Base-by-base conservation (phyloP, 495 filamentous ascomycete genomes). In the Bombardia bombarda region DNA sequence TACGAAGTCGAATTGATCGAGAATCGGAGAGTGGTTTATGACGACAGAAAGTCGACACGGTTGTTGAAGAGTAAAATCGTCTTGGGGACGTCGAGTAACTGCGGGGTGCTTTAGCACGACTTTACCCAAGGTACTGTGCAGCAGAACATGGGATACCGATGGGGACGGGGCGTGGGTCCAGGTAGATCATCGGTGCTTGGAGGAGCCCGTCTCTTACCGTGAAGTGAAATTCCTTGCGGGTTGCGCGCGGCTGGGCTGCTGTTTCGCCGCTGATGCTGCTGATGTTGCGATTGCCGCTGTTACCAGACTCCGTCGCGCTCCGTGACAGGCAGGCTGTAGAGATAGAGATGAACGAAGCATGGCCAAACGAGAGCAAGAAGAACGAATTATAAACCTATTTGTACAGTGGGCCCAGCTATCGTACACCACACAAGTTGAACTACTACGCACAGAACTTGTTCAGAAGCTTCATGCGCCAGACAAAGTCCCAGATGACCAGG, bases 271-370 rank as follows among this genome's bases (percentile, higher is more conserved):
- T 37, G 34, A 8, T 37, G 8, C 16, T 5, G 32, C 6, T 33
- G 32, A 14, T 14, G 32, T n/a, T 12, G 40, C 28, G 16, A 30
- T 5, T 47, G n/a, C n/a, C n/a, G n/a, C n/a, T n/a, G n/a, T n/a
- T n/a, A n/a, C n/a, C n/a, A 28, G 26, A 7, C 40, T 33, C 17
- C 46, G 51, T 46, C 36, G 52, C 8, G 49, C 49, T 42, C 50
- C 53, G n/a, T 48, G 58, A 47, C 35, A 50, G 32, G 45, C 51
- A 18, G 53, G 30, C 33, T 50, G 52, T 25, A 46, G 37, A 25
- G 50, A 19, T 33, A 50, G 28, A 20, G 40, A 53, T 3, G 46
- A 47, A 36, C 58, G 58, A 47, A 57, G 44, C 56, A 61, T 61
- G 24, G 40, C 45, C 34, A 49, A 54, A 53, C n/a, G n/a, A n/a